Base-by-base conservation (phyloP, 2,329 filamentous ascomycete species). In the Davidsoniella eucalypti region DNA sequence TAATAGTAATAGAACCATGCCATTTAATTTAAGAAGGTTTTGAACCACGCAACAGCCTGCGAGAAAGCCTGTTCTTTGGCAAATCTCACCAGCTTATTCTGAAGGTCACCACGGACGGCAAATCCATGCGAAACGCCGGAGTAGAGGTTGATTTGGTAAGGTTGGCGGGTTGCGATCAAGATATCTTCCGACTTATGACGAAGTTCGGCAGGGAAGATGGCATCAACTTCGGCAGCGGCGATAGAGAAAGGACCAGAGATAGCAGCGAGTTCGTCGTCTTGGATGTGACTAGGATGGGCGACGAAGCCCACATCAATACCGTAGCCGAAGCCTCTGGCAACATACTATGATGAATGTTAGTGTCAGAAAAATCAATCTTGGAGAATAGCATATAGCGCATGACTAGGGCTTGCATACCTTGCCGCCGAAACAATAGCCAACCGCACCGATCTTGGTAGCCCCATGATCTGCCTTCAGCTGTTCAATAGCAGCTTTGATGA, bases 21-120 rank as follows among this genome's bases (percentile, higher is more conserved):
- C 12, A 33, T 33, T 12, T 33, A 33, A 33, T 9, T 12, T 10
- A 33, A 12, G 29, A 33, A 33, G 29, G 29, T 33, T 9, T 84
- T 73, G 57, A 93, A 87, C 86, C 86, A 93, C 48, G 69, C 62
- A 47, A 87, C 70, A 36, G 84, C 84, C 69, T 92, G 86, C 55
- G 71, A 59, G 61, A 92, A 92, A 4, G 86, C 85, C 65, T 82
- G 77, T 66, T 93, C 84, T 72, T 86, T 88, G 37, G 83, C 80
- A 58, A 74, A 90, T 62, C 73, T 78, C 59, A 75, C 63, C 43
- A 67, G 55, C 61, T 71, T 72, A 55, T 78, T 71, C 54, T 59
- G 71, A 29, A 72, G 53, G 60, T 92, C 82, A 25, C 70, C 71
- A 50, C 84, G 75, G 2, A 87, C 79, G 7, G 79, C 71, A 58